A percentile compares a stretch with the other conserved stretches of the same genome.
These are phyloP conservation scores for Metschnikowia gruessii DNA, from an alignment of 805 yeast genomes.

Conservation along the genomic window DNA sequence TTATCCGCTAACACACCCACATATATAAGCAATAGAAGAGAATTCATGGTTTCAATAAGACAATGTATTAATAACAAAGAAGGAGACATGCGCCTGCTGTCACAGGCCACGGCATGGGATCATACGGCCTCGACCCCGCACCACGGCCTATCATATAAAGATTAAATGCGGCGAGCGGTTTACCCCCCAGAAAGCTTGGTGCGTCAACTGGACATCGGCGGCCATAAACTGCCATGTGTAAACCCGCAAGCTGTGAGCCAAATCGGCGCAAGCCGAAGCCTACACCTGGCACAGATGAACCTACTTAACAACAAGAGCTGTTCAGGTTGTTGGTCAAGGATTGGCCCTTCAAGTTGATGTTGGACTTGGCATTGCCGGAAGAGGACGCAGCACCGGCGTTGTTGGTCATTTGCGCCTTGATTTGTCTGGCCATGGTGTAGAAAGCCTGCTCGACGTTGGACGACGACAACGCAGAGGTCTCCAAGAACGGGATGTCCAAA, in stretches of 20 bases:
- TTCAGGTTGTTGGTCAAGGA: slow-evolving; percentile 41
- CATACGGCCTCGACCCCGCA: not conserved
- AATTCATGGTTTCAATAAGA: slow-evolving; percentile 1
- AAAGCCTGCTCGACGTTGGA: slow-evolving; percentile 98
- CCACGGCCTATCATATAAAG: not conserved
- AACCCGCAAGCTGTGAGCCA: too few relatives aligned
- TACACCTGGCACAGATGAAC: not conserved
- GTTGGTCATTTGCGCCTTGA: slow-evolving; percentile 89
- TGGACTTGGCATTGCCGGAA: slow-evolving; percentile 49
- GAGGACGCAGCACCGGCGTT: slow-evolving; percentile 41
- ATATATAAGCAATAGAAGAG: not conserved
- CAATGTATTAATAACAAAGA: slow-evolving; percentile 1
- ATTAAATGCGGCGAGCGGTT: not conserved
- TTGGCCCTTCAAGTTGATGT: slow-evolving; percentile 74
- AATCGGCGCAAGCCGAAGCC: too few relatives aligned
- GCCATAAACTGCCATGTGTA: not conserved
- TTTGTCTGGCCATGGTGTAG: slow-evolving; percentile 97
- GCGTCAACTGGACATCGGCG: too few relatives aligned
- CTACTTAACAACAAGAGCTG: slow-evolving; percentile 38
- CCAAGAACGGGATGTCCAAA: slow-evolving; percentile 89
- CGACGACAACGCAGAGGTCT: slow-evolving; percentile 91
- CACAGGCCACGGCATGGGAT: not conserved
- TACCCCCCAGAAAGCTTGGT: too few relatives aligned
- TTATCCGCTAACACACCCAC: too few relatives aligned
- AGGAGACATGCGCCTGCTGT: not conserved